Percentiles rank a stretch among this genome's conserved stretches.
phyloP scores from a whole-genome alignment of 2,329 filamentous ascomycete genomes.

The Zasmidium cellare region DNA sequence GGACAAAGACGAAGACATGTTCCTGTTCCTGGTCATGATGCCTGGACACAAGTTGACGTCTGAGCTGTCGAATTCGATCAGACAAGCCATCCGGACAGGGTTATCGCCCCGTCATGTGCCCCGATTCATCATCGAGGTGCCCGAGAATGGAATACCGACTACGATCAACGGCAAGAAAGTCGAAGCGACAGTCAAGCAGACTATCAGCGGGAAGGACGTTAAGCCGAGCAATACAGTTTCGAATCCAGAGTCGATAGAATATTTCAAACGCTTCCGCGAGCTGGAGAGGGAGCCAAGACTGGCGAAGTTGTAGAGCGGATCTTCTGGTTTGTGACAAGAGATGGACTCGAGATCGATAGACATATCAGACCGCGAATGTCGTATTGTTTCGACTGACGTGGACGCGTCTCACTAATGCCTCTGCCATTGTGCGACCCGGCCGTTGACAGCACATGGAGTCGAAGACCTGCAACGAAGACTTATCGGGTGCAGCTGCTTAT shows the following conservation, averaged over 20 bases:
- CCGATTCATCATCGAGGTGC: constrained; percentile 37
- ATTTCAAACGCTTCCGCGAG: constrained; percentile 38
- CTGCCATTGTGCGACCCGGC: too few relatives aligned
- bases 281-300: constrained; percentile 28
- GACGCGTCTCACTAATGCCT: too few relatives aligned
- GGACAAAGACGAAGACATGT: constrained; percentile 42
- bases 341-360: too few relatives aligned
- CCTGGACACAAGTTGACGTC: constrained; percentile 28
- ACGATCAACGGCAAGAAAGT: constrained; percentile 53
- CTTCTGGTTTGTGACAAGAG: too few relatives aligned
- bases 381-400: too few relatives aligned
- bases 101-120: constrained; percentile 44
- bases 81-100: constrained; percentile 25
- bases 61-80: constrained; percentile 25
- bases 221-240: constrained; percentile 40
- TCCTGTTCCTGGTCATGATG: constrained; percentile 43
- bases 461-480: too few relatives aligned
- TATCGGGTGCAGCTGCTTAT: too few relatives aligned
- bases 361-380: too few relatives aligned
- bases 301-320: constrained; percentile 3
- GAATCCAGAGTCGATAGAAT: constrained; percentile 40
- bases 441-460: too few relatives aligned
- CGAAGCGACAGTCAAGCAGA: constrained; percentile 46
- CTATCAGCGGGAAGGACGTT: constrained; percentile 40
- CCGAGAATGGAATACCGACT: constrained; percentile 39